Percentiles rank a stretch among this genome's conserved stretches.
Evolutionary conservation across 148 eudicot genomes (phyloP).

Genomic region (Vaccinium darrowii): DNA sequence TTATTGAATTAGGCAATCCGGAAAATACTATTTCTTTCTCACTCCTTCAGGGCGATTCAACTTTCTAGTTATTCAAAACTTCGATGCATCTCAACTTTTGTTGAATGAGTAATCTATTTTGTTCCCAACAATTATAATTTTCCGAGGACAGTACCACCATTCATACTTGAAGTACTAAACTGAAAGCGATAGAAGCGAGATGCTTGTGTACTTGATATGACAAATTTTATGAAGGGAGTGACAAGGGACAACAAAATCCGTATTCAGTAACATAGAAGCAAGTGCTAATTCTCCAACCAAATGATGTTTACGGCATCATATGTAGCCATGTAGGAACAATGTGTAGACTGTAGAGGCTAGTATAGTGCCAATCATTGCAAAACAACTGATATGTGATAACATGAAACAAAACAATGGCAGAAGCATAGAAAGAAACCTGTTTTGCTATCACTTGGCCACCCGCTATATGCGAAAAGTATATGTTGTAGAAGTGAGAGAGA

Average conservation of each 20-base stretch:
- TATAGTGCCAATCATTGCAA: not conserved
- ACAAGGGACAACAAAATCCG: not conserved
- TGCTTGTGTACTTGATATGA: not conserved
- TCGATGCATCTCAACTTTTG: not conserved
- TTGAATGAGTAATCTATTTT: not conserved
- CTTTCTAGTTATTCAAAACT: not conserved
- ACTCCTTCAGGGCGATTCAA: not conserved
- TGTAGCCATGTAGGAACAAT: not conserved
- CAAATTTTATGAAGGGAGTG: not conserved
- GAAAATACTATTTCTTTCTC: no score
- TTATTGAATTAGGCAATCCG: no score
- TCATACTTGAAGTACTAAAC: not conserved
- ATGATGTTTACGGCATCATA: not conserved
- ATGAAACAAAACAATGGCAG: not conserved
- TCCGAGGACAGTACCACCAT: not conserved
- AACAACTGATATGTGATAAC: not conserved
- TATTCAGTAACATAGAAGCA: not conserved
- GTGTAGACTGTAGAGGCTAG: not conserved
- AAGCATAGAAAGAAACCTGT: slow-evolving; percentile 45
- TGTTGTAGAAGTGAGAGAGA: slow-evolving; percentile 78
- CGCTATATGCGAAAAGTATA: slow-evolving; percentile 84
- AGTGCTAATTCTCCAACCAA: not conserved
- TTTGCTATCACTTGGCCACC: slow-evolving; percentile 91
- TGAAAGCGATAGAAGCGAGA: not conserved
- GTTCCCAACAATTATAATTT: not conserved